These are phyloP conservation scores for Centella asiatica DNA, from an alignment of 129 eudicot genomes.

Conservation along the genomic window DNA sequence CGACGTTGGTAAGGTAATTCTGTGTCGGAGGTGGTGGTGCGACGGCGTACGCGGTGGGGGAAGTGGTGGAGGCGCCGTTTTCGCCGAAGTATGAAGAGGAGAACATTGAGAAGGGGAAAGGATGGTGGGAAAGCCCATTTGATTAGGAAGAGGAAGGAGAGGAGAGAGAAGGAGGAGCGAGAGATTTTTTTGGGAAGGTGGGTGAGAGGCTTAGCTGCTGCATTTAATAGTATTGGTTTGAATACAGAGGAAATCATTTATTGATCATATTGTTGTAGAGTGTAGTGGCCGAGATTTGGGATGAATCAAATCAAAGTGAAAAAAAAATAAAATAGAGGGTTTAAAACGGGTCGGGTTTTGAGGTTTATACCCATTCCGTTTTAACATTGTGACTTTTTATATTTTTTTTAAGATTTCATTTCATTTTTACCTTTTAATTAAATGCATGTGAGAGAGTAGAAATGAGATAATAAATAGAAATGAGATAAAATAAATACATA, in stretches of 20 bases:
- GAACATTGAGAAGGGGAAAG: constrained; percentile 43
- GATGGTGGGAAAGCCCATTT: constrained; percentile 41
- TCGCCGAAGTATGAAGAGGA: constrained; percentile 22
- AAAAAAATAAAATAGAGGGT: too few relatives aligned
- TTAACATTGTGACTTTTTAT: too few relatives aligned
- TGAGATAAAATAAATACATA: too few relatives aligned
- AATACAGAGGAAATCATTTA: constrained; percentile 35
- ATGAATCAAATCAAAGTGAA: not conserved
- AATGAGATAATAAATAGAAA: too few relatives aligned
- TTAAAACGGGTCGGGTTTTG: too few relatives aligned
- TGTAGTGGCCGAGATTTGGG: not conserved
- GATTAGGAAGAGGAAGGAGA: constrained; percentile 15
- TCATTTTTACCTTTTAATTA: too few relatives aligned
- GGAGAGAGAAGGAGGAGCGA: constrained; percentile 10
- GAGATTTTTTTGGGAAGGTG: constrained; percentile 28
- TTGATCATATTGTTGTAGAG: not conserved
- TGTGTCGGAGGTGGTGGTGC: constrained; percentile 18
- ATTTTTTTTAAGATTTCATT: too few relatives aligned
- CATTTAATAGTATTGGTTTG: constrained; percentile 45
- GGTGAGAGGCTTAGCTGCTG: constrained; percentile 51
- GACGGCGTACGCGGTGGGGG: not conserved
- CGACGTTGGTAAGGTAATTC: constrained; percentile 25
- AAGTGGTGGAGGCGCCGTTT: constrained; percentile 24
- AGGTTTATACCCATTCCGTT: too few relatives aligned
- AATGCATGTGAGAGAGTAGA: too few relatives aligned